Conservation (phyloP, 1,284 basidiomycete species). For the Cutaneotrichosporon cutaneum region DNA sequence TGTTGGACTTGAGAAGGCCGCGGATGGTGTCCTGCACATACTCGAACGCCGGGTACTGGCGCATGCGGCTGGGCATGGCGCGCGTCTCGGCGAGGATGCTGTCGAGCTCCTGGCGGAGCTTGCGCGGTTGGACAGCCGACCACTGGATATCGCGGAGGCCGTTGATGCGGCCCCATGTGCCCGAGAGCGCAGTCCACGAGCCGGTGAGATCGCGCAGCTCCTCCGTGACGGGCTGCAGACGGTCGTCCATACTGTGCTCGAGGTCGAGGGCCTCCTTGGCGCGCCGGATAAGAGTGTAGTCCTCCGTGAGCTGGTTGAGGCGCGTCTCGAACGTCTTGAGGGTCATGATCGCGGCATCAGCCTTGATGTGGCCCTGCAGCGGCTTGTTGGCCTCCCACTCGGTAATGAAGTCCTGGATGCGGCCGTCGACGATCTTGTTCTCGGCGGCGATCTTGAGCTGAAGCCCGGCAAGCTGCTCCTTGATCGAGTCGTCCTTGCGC, state of each 20-base stretch:
- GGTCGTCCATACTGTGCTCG: constrained; percentile 83
- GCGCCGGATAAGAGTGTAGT: constrained; percentile 87
- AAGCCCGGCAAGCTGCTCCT: constrained; percentile 88
- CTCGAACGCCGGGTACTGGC: constrained; percentile 98
- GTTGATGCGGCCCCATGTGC: constrained; percentile 90
- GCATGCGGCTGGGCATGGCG: constrained; percentile 98
- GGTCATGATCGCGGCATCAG: constrained; percentile 91
- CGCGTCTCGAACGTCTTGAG: constrained; percentile 93
- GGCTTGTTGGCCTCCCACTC: constrained; percentile 84
- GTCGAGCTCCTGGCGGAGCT: constrained; percentile 91
- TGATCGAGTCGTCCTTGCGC: constrained; percentile 96
- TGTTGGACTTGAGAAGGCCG: constrained; percentile 82
- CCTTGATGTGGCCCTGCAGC: constrained; percentile 91
- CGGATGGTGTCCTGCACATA: constrained; percentile 91
- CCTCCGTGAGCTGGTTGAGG: constrained; percentile 82
- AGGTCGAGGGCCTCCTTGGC: constrained; percentile 97
- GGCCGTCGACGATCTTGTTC: constrained; percentile 94
- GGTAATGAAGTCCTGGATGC: constrained; percentile 79
- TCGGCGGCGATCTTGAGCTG: constrained; percentile 99
- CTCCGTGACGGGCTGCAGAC: constrained; percentile 88
- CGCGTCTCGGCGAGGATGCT: constrained; percentile 83
- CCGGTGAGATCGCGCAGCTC: constrained; percentile 94
- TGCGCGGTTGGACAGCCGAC: constrained; percentile 87
- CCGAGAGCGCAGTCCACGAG: constrained; percentile 97
- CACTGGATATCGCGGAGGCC: constrained; percentile 87